Evolutionary conservation across 768 basidiomycete species (phyloP).

Genomic region (Lentinula guzmanii): DNA sequence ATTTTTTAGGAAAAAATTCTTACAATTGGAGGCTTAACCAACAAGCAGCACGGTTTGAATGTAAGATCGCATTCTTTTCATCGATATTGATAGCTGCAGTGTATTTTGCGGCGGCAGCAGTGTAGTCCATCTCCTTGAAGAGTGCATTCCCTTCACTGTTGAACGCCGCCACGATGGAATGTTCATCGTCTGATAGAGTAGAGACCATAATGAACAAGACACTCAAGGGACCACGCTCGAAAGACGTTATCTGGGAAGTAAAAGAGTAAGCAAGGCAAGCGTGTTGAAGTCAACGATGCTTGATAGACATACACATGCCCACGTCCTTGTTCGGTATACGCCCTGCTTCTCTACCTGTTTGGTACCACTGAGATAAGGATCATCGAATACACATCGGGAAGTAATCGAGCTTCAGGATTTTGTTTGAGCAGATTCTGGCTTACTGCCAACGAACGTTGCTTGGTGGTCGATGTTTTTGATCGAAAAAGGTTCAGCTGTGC

Average conservation of each 20-base stretch:
- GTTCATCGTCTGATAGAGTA: background rate
- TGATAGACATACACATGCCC: background rate
- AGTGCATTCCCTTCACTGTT: background rate
- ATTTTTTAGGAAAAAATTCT: background rate
- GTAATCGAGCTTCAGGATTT: too few relatives aligned
- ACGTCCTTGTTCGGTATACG: too few relatives aligned
- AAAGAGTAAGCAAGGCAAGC: background rate
- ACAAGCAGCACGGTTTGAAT: conserved; percentile 15
- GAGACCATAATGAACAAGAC: background rate
- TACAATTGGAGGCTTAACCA: background rate
- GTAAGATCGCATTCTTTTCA: conserved; percentile 13
- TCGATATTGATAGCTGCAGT: conserved; percentile 10
- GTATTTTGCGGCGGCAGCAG: conserved; percentile 4
- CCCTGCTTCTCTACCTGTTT: too few relatives aligned
- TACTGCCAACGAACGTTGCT: too few relatives aligned
- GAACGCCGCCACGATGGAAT: background rate
- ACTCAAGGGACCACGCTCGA: background rate
- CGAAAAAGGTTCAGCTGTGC: too few relatives aligned
- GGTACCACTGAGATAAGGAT: too few relatives aligned
- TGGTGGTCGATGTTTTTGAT: too few relatives aligned
- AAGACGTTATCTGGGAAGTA: background rate
- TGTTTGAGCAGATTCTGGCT: too few relatives aligned
- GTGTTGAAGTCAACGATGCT: background rate
- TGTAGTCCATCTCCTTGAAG: background rate
- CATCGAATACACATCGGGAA: too few relatives aligned